Evolutionary conservation across 208 protist species (phyloP), one percentile per base, ranked within the genome.

Genomic region (Wallacemonas sp.): DNA sequence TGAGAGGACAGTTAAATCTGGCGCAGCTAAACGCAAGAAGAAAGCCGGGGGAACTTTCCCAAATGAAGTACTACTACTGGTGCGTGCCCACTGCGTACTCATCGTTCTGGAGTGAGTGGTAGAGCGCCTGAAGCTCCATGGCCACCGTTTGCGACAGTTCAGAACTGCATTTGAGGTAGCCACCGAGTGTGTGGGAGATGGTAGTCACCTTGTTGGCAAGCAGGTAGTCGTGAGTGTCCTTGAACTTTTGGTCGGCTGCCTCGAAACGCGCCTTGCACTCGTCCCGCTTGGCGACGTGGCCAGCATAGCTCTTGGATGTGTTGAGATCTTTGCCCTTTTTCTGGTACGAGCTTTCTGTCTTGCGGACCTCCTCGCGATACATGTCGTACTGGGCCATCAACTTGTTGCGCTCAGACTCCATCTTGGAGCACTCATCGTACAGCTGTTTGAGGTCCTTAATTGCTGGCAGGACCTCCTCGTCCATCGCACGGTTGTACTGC

Each of bases 311-410:
- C 39, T 85, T 85, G 1, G 81, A 86, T 30, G 64, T 70, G 6
- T 65, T 74, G 17, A 86, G 60, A 24, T 81, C 69, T 47, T 88
- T 91, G 2, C 66, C 68, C 55, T 87, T 87, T 12, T 82, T 76
- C 21, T 54, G 32, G 65, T 88, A 86, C 54, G 83, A 68, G 2
- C 34, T 38, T 33, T 87, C 78, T 43, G 84, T 84, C 41, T 88
- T 83, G 12, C 29, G 6, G 27, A 86, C 81, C 38, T 82, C 61
- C 11, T 78, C 61, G 52, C 81, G 69, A 65, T 90, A 83, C 5
- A 76, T 48, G 69, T 87, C 79, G 57, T 83, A 90, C 67, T 87
- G 68, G 26, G 74, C 54, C 74, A 84, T 81, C 26, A 74, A 4
- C 47, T 77, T 83, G 34, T 61, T 74, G 43, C 84, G 70, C 32